phyloP scores from a whole-genome alignment of 208 protist genomes.

The Trypanosoma melophagium region DNA sequence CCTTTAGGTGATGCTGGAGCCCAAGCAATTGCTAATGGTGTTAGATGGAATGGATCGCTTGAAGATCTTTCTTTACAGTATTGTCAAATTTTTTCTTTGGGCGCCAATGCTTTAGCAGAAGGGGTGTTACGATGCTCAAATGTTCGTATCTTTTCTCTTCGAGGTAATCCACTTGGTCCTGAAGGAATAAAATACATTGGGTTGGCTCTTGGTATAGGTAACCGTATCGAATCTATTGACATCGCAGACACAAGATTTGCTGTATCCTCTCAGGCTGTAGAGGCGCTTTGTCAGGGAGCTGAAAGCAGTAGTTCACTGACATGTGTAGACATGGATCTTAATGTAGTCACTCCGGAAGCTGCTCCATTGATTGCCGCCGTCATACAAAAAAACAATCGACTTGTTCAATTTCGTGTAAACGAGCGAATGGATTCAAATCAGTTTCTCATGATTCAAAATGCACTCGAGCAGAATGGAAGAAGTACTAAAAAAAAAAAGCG shows the following conservation, averaged over 20 bases:
- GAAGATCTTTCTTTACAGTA: conserved; percentile 77
- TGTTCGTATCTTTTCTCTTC: conserved; percentile 62
- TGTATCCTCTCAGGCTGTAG: conserved; percentile 41
- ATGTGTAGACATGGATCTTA: conserved; percentile 75
- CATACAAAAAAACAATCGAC: conserved; percentile 51
- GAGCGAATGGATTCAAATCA: conserved; percentile 62
- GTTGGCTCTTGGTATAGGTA: conserved; percentile 47
- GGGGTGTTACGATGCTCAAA: conserved; percentile 73
- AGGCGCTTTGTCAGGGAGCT: conserved; percentile 79
- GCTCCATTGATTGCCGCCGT: conserved; percentile 47
- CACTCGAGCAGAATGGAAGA: conserved; percentile 42
- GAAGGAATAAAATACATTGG: conserved; percentile 68
- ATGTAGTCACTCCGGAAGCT: conserved; percentile 54
- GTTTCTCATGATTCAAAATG: conserved; percentile 66
- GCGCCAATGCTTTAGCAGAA: conserved; percentile 51
- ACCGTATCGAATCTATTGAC: conserved; percentile 67
- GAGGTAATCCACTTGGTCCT: conserved; percentile 67
- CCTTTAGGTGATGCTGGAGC: conserved; percentile 69
- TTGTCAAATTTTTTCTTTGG: conserved; percentile 50
- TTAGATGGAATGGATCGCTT: conserved; percentile 85
- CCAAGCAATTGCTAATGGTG: conserved; percentile 50
- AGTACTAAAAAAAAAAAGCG: conserved; percentile 37
- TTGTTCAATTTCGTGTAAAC: conserved; percentile 50
- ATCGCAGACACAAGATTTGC: conserved; percentile 83
- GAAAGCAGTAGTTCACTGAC: conserved; percentile 53